Evolutionary conservation across 345 rosid genomes (phyloP).

Genomic region (Combretum micranthum): DNA sequence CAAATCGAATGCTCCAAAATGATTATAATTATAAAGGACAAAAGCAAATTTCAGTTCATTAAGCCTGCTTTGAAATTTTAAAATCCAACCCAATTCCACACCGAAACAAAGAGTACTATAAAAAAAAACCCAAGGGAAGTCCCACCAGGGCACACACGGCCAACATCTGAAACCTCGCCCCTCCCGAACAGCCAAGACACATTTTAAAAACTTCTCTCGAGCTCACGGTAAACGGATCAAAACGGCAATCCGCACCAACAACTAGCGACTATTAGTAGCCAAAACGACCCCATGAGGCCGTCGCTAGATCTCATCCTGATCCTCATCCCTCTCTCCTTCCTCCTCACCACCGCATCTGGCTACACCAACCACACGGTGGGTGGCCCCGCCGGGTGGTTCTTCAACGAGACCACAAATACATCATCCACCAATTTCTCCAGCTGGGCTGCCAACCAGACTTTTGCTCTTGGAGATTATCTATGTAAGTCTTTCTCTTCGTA

Average conservation of each 20-base stretch:
- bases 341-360: slow-evolving; percentile 20
- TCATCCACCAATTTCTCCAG: slow-evolving; percentile 38
- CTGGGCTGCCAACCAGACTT: slow-evolving; percentile 47
- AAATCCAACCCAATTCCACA: no score
- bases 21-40: no score
- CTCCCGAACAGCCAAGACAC: no score
- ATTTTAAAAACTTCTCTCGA: no score
- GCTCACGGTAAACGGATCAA: no score
- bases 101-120: no score
- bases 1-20: no score
- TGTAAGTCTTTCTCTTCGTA: slow-evolving; percentile 24
- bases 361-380: slow-evolving; percentile 59
- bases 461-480: slow-evolving; percentile 56
- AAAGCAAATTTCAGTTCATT: no score
- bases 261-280: slow-evolving; percentile 14
- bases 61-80: no score
- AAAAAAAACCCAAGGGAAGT: no score
- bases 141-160: no score
- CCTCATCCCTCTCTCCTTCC: slow-evolving; percentile 14
- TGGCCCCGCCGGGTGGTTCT: slow-evolving; percentile 43
- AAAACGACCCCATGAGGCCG: slow-evolving; percentile 6
- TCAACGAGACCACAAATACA: slow-evolving; percentile 38
- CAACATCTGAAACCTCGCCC: no score
- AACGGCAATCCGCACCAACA: not conserved
- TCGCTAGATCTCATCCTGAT: slow-evolving; percentile 2